Conservation (phyloP, 2,329 filamentous ascomycete species). For the Hypocrella siamensis region DNA sequence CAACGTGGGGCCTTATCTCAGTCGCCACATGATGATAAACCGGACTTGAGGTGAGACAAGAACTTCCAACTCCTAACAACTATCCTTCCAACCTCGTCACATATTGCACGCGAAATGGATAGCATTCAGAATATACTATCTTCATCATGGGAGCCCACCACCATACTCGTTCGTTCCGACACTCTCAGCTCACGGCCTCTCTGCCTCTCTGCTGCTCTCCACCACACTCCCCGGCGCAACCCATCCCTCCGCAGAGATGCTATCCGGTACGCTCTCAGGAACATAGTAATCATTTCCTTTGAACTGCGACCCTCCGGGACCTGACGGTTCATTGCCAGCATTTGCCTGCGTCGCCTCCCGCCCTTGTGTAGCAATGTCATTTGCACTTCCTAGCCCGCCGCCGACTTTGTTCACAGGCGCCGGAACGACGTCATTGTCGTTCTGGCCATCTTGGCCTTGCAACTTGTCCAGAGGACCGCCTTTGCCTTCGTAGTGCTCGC, state of each 20-base stretch:
- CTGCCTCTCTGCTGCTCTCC: conserved; percentile 16
- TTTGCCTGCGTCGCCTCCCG: conserved; percentile 21
- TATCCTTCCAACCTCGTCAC: no score
- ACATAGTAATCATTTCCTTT: conserved; percentile 24
- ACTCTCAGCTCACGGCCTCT: conserved; percentile 2
- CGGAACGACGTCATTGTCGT: conserved; percentile 20
- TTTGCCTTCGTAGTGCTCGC: conserved; percentile 25
- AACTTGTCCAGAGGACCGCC: conserved; percentile 27
- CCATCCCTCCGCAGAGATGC: conserved; percentile 24
- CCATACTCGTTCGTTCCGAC: not conserved
- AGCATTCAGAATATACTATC: no score
- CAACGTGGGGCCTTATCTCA: no score
- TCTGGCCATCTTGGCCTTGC: conserved; percentile 12
- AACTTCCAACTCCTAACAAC: no score
- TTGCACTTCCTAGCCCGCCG: conserved; percentile 7
- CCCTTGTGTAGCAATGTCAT: conserved; percentile 19
- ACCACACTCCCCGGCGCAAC: conserved; percentile 24
- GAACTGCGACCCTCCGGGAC: conserved; percentile 21
- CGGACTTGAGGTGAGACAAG: no score
- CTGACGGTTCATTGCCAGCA: conserved; percentile 18
- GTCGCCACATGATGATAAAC: no score
- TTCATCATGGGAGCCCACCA: not conserved
- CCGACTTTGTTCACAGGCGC: conserved; percentile 9
- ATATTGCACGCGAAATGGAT: no score
- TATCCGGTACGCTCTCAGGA: conserved; percentile 25